Conservation (phyloP, 768 basidiomycete species). For the Amanita molliuscula region DNA sequence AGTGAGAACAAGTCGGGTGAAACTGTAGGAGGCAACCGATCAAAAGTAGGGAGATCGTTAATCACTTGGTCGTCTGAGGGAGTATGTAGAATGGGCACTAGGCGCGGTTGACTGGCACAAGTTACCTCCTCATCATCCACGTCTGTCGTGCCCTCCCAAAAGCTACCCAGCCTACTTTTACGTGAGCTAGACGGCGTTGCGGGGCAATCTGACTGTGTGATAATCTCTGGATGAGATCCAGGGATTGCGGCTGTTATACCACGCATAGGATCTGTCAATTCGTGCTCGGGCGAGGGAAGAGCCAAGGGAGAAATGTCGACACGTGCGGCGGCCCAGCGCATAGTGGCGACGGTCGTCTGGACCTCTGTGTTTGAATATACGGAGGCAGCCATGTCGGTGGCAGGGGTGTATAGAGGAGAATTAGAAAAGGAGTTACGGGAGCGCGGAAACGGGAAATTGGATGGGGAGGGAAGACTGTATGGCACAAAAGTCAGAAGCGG, state of each 20-base stretch:
- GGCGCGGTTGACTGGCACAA: constrained; percentile 10
- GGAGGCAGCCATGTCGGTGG: constrained; percentile 11
- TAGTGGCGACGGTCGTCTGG: constrained; percentile 65
- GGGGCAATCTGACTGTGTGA: constrained; percentile 18
- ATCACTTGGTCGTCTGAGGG: constrained; percentile 10
- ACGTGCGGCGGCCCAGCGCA: constrained; percentile 78
- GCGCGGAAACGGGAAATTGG: constrained; percentile 20
- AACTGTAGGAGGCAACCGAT: not conserved
- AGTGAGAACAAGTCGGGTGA: not conserved
- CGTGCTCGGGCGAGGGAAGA: constrained; percentile 84
- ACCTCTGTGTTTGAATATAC: constrained; percentile 35
- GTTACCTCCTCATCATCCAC: constrained; percentile 27
- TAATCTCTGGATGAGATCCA: constrained; percentile 37
- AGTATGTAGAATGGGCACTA: constrained; percentile 13
- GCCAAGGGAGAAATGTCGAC: constrained; percentile 81
- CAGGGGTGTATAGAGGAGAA: constrained; percentile 13
- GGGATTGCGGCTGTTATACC: constrained; percentile 59
- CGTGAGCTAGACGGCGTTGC: constrained; percentile 39
- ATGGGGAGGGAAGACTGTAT: constrained; percentile 12
- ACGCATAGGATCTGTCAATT: constrained; percentile 86
- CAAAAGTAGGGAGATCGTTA: not conserved
- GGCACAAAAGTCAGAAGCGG: not conserved
- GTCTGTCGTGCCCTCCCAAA: constrained; percentile 73
- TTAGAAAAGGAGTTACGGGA: constrained; percentile 23
- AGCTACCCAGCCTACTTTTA: constrained; percentile 50